Evolutionary conservation across 768 basidiomycete species (phyloP), one percentile per base, ranked within the genome.

Genomic region (Solioccasus polychromus): DNA sequence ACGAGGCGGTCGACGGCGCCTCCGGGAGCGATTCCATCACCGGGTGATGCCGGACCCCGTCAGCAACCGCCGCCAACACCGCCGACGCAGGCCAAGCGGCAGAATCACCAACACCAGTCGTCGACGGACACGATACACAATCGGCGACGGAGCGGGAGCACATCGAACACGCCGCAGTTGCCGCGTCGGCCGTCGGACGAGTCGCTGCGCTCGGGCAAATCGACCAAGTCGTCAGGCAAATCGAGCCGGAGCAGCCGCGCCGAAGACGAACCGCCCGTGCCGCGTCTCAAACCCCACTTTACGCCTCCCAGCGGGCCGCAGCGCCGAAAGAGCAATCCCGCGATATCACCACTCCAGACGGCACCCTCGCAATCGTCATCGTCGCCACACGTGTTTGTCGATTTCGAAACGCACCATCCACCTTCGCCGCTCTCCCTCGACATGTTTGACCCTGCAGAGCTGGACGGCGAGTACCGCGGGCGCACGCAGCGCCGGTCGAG

Each of bases 241-340:
- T 63, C 63, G 4, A 58, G 57, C n/a, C 51, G 57, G 51, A 62
- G 48, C 15, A 68, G 45, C 44, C 53, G 61, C 34, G 28, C 57
- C 22, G 50, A 66, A 35, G 53, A 58, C 17, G 63, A 55, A 22
- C 63, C 64, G 5, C 63, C 63, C 0, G 63, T 67, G 2, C 63
- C 64, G 19, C 64, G 62, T 18, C 52, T 62, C n/a, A 64, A 49
- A 46, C 61, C 53, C 53, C 57, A 47, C 50, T 65, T 57, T 47
- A 42, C 42, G 31, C 48, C 7, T 7, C 28, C 12, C 28, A 54
- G 22, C 18, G 53, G 53, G 34, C 57, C 58, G 19, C 46, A 72
- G 9, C 72, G 77, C 26, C 71, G 67, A 56, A 78, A 80, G 68
- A 78, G 80, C 43, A 78, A 78, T 71, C 76, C 78, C 1, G 53